These are phyloP conservation scores for Lantana camara DNA, from an alignment of 257 asterid species.

Conservation along the genomic window DNA sequence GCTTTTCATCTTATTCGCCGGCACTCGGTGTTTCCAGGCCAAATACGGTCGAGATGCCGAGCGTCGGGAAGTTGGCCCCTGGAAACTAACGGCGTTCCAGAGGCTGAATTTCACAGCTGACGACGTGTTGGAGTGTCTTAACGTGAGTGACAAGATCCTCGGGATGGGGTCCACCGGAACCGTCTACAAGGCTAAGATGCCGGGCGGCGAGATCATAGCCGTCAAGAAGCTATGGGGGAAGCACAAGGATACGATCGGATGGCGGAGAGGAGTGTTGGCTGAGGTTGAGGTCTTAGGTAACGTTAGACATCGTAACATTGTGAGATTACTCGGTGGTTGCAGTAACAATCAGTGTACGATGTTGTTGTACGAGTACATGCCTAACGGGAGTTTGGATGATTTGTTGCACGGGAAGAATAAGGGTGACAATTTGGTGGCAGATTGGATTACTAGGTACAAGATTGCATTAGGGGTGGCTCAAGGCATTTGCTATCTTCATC, in stretches of 20 bases:
- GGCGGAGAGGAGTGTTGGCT: conserved; percentile 71
- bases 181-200: conserved; percentile 92
- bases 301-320: conserved; percentile 86
- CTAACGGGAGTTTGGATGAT: conserved; percentile 70
- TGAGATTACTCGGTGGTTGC: conserved; percentile 74
- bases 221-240: conserved; percentile 89
- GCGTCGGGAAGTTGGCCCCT: conserved; percentile 52
- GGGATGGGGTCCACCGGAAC: conserved; percentile 93
- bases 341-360: conserved; percentile 62
- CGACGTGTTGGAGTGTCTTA: conserved; percentile 65
- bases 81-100: conserved; percentile 89
- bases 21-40: conserved; percentile 59
- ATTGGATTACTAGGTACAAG: conserved; percentile 75
- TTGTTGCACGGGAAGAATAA: conserved; percentile 75
- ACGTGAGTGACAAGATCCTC: conserved; percentile 55
- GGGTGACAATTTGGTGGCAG: conserved; percentile 52
- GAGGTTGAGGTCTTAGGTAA: conserved; percentile 92
- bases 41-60: conserved; percentile 40
- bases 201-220: conserved; percentile 87
- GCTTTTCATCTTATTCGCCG: conserved; percentile 56
- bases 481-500: conserved; percentile 87
- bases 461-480: conserved; percentile 89
- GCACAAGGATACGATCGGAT: conserved; percentile 54
- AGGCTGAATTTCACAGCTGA: conserved; percentile 77
- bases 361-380: conserved; percentile 77